Conservation (phyloP, 2,329 filamentous ascomycete genomes). For the Ophiocordyceps camponoti-saundersi region DNA sequence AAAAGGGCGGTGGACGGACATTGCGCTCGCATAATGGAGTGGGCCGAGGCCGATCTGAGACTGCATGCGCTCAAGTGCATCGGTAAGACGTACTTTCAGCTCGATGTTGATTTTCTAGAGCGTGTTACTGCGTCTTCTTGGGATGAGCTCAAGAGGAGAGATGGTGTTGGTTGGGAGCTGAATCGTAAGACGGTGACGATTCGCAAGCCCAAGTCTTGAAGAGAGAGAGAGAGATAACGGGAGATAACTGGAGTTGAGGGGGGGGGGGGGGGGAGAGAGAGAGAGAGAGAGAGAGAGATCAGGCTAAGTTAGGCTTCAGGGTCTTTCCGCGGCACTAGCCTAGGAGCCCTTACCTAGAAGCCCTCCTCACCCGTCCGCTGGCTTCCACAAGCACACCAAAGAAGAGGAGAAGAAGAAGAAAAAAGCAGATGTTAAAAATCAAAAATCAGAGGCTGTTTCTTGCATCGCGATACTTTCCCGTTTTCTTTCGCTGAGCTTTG, state of each 20-base stretch:
- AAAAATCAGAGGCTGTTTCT: too few relatives aligned
- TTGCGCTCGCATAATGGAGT: conserved; percentile 63
- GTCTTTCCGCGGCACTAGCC: not conserved
- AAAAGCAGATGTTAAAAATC: too few relatives aligned
- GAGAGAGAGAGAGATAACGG: not conserved
- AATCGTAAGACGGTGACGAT: conserved; percentile 63
- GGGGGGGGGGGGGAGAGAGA: not conserved
- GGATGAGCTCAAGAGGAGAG: conserved; percentile 47
- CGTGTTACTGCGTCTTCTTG: conserved; percentile 51
- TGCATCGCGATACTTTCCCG: too few relatives aligned
- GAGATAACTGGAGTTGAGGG: not conserved
- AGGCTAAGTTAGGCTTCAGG: conserved; percentile 4
- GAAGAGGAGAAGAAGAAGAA: too few relatives aligned
- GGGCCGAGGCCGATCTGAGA: conserved; percentile 57
- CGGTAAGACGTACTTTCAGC: conserved; percentile 61
- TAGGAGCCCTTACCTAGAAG: too few relatives aligned
- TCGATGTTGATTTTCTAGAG: conserved; percentile 54
- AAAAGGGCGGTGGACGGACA: conserved; percentile 64
- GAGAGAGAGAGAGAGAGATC: conserved; percentile 3
- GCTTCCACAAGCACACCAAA: too few relatives aligned
- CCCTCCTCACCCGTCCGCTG: too few relatives aligned
- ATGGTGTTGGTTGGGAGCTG: conserved; percentile 73
- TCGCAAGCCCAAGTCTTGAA: conserved; percentile 29
- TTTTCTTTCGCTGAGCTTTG: too few relatives aligned
- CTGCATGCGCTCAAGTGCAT: conserved; percentile 73